phyloP scores from a whole-genome alignment of 495 filamentous ascomycete genomes.

The Monascus purpureus region DNA sequence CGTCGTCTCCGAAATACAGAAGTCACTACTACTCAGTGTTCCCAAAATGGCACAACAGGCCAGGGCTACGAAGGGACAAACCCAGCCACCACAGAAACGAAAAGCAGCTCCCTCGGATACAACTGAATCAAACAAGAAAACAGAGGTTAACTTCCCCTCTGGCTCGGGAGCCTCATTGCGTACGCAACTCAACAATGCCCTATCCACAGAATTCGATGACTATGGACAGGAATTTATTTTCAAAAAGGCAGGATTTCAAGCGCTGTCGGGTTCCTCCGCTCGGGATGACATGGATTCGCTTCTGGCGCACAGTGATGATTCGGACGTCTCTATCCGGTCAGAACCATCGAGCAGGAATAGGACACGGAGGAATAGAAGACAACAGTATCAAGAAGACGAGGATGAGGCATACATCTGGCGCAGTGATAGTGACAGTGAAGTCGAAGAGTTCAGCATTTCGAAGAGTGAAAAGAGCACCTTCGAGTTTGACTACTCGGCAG shows the following conservation, averaged over 20 bases:
- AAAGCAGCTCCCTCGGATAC: too few species aligned
- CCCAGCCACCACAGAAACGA: too few species aligned
- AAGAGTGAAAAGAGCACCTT: slow-evolving; percentile 11
- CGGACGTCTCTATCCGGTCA: too few species aligned
- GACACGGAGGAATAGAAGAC: too few species aligned
- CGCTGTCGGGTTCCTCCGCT: too few species aligned
- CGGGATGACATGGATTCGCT: too few species aligned
- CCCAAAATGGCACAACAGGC: too few species aligned
- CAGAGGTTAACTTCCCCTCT: background rate
- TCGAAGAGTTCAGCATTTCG: slow-evolving; percentile 4
- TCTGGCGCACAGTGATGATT: too few species aligned
- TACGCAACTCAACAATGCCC: background rate
- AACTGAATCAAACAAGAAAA: background rate
- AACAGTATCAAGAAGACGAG: background rate
- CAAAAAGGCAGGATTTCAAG: too few species aligned
- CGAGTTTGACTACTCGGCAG: slow-evolving; percentile 14
- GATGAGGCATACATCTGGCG: background rate
- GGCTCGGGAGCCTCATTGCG: background rate
- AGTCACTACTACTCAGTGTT: too few species aligned
- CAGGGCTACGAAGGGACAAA: background rate
- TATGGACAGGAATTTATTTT: background rate
- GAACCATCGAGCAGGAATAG: too few species aligned
- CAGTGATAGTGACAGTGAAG: slow-evolving; percentile 1
- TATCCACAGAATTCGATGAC: background rate
- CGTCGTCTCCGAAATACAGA: too few species aligned